phyloP scores from a whole-genome alignment of 2,329 filamentous ascomycete genomes.

The Penicillium sp. region DNA sequence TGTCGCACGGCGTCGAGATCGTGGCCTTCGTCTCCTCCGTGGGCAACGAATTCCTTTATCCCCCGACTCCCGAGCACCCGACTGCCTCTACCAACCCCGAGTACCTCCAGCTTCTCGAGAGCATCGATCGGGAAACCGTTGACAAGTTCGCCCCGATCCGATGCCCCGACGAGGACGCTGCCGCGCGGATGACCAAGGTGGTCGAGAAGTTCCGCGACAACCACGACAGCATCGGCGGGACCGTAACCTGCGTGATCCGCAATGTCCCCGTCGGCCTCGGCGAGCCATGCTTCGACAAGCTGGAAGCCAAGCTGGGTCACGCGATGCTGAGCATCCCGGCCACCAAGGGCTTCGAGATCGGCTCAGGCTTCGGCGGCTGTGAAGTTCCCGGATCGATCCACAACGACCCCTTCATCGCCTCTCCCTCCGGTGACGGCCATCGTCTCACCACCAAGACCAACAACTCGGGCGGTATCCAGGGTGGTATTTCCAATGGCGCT shows the following conservation, averaged over 20 bases:
- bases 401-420: conserved; percentile 80
- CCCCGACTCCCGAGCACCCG: conserved; percentile 66
- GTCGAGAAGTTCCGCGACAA: conserved; percentile 76
- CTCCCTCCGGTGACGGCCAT: conserved; percentile 43
- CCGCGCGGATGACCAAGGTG: conserved; percentile 70
- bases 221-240: conserved; percentile 88
- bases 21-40: conserved; percentile 87
- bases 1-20: conserved; percentile 84
- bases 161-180: conserved; percentile 69
- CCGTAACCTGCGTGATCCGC: conserved; percentile 88
- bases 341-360: conserved; percentile 93
- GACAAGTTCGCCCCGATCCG: conserved; percentile 83
- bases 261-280: conserved; percentile 83
- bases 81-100: conserved; percentile 71
- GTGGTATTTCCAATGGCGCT: conserved; percentile 90
- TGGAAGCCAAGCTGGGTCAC: conserved; percentile 86
- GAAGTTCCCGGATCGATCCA: conserved; percentile 84
- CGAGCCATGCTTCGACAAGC: conserved; percentile 92
- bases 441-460: conserved; percentile 85
- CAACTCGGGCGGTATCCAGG: conserved; percentile 92
- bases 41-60: conserved; percentile 74
- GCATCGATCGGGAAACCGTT: conserved; percentile 71
- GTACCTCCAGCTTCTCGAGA: conserved; percentile 72
- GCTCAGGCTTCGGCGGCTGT: conserved; percentile 84
- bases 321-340: conserved; percentile 95